Percentiles rank a stretch among this genome's conserved stretches.
Evolutionary conservation across 164 flowering plant genomes (phyloP).

Genomic region (Dillenia suffruticosa): DNA sequence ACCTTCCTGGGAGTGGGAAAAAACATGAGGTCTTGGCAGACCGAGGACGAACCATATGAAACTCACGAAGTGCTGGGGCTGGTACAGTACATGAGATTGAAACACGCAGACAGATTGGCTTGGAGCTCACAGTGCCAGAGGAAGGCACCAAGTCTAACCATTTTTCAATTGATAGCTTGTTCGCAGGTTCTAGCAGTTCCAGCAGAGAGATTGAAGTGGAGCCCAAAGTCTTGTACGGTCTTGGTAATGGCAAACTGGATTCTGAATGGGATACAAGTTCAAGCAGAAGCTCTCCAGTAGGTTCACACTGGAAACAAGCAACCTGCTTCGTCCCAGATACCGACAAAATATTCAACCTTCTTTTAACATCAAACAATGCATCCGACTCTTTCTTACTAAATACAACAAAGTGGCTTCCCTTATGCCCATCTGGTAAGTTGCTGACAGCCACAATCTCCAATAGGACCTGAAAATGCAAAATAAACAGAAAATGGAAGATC

Average conservation of each 20-base stretch:
- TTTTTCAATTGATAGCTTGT: slow-evolving; percentile 55
- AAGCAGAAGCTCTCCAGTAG: slow-evolving; percentile 62
- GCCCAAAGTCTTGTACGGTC: slow-evolving; percentile 42
- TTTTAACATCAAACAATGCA: slow-evolving; percentile 42
- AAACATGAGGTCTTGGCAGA: slow-evolving; percentile 43
- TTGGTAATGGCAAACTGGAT: slow-evolving; percentile 37
- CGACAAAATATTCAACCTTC: slow-evolving; percentile 53
- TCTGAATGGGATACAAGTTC: slow-evolving; percentile 46
- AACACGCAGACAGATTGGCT: slow-evolving; percentile 56
- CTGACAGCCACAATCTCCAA: slow-evolving; percentile 69
- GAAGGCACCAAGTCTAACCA: slow-evolving; percentile 64
- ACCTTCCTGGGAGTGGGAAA: slow-evolving; percentile 39
- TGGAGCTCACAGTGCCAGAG: slow-evolving; percentile 27
- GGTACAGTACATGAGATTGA: slow-evolving; percentile 75
- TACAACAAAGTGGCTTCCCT: slow-evolving; percentile 51
- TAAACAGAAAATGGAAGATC: background rate
- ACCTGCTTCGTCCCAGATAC: slow-evolving; percentile 63
- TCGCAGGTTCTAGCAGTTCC: slow-evolving; percentile 36
- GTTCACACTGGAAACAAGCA: slow-evolving; percentile 74
- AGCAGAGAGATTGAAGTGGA: slow-evolving; percentile 51
- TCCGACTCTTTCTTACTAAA: slow-evolving; percentile 73
- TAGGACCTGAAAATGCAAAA: slow-evolving; percentile 42
- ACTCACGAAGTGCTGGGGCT: slow-evolving; percentile 32
- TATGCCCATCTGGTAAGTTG: slow-evolving; percentile 58
- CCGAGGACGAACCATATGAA: slow-evolving; percentile 49